Base-by-base conservation (phyloP, 768 basidiomycete genomes). In the Termitomyces heimii region DNA sequence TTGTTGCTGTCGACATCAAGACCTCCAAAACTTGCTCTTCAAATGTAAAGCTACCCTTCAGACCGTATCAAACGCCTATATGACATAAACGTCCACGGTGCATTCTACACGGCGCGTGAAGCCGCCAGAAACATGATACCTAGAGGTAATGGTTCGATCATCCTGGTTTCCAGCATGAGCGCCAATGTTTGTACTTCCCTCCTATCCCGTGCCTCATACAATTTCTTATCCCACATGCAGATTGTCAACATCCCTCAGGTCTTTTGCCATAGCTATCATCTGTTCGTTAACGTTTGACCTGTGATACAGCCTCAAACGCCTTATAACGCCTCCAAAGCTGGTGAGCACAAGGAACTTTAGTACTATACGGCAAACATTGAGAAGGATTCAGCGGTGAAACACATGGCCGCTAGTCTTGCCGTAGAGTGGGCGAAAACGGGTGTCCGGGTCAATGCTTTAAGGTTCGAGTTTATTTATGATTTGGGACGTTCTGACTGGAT, bases 391-490 rank as follows among this genome's bases (percentile, higher is more conserved):
- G 88, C 94, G 48, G 94, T 98, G 34, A 88, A 89, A 64, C 95
- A 98, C 67, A 92, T 98, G 92, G 93, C 93, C 13, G 77, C 90
- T 2, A 92, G 88, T 63, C 78, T 98, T 34, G 95, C 89, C 1
- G 93, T 98, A 26, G 96, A 98, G 74, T 98, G 95, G 94, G 96
- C 96, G 0, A 89, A 86, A 70, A 83, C 87, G 62, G 86, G 86
- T 47, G 86, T 95, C 58, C 83, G 94, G 53, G 94, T 96, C 55
- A 96, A 96, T 70, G 76, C 85, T 53, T 67, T 91, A 47, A 90
- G 86, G 88, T 85, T 60, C 53, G 70, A 34, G 16, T 45, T 54
- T 42, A 50, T 40, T n/a, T 14, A 34, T 14, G n/a, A 40, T 55
- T 14, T n/a, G 44, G 39, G 29, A 34, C 34, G 37, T 31, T 53